phyloP scores from a whole-genome alignment of 805 yeast species.

The fission yeast (Schizosaccharomyces pombe) region DNA sequence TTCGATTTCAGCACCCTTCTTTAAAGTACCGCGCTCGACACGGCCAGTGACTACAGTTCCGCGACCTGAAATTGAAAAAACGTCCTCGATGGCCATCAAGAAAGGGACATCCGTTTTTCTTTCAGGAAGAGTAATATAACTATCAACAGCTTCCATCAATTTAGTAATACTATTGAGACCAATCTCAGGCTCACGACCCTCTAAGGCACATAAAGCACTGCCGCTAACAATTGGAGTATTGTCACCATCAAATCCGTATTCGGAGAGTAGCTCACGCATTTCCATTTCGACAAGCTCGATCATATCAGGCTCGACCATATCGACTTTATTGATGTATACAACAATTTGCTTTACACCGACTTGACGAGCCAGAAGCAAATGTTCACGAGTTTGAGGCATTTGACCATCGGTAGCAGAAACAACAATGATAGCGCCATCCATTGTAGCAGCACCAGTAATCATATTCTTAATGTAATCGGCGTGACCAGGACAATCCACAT shows the following conservation, averaged over 20 bases:
- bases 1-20: constrained; percentile 97
- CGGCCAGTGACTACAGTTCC: constrained; percentile 98
- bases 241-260: constrained; percentile 95
- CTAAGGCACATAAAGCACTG: constrained; percentile 90
- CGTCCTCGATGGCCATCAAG: constrained; percentile 91
- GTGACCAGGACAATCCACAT: constrained; percentile 97
- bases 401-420: constrained; percentile 98
- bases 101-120: constrained; percentile 93
- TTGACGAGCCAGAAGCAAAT: constrained; percentile 91
- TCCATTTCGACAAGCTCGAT: constrained; percentile 98
- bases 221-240: constrained; percentile 96
- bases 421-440: constrained; percentile 98
- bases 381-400: constrained; percentile 99
- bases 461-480: constrained; percentile 95
- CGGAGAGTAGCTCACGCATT: constrained; percentile 83
- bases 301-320: constrained; percentile 95
- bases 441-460: constrained; percentile 99
- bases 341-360: constrained; percentile 96
- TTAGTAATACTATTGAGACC: constrained; percentile 63
- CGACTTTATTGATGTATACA: constrained; percentile 94
- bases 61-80: constrained; percentile 96
- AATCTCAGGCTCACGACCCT: constrained; percentile 68
- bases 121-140: constrained; percentile 80
- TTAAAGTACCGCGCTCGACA: constrained; percentile 91
- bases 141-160: constrained; percentile 80